Evolutionary conservation across 331 rosid genomes (phyloP), one percentile per base, ranked within the genome.

Genomic region (Phaseolus coccineus): DNA sequence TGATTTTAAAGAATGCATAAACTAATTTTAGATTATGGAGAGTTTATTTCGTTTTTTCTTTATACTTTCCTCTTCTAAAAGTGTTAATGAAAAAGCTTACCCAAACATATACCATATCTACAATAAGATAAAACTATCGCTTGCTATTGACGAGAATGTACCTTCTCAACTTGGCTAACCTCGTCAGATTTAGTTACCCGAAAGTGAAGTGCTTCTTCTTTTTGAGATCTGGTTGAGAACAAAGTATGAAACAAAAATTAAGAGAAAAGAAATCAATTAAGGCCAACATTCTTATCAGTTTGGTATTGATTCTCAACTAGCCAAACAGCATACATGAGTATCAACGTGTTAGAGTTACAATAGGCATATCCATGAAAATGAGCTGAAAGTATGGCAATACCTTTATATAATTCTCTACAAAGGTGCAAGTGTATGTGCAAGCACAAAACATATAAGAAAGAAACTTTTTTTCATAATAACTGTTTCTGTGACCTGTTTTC

Each of bases 141-240:
- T 69, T 77, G 73, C 63, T 77, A 77, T 64, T 73, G 61, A 70
- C 71, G 77, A 76, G 58, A 85, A 44, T 57, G 48, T 86, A 91
- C 98, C 98, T 92, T 92, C 89, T 92, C 98, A 57, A 86, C 74
- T 83, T 86, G 94, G 88, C 71, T 78, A 84, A 92, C 93, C 87
- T 92, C 97, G 44, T 80, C 81, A 71, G 91, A 67, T 88, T 92
- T 94, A 51, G 87, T 80, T 72, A 82, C 79, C 74, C 97, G 97
- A 80, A 88, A 94, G 72, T 78, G 69, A 71, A 94, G 91, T 77
- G 96, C 98, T 82, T 91, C 98, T 83, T 94, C 97, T 80, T 91
- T 92, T 81, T 94, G 97, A 84, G 40, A 76, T 87, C 97, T 94
- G 89, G 69, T 77, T 53, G 59, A 77, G 33, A 81, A 64, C 73